phyloP scores from a whole-genome alignment of 2,329 filamentous ascomycete species.

The Diaporthe sp. region DNA sequence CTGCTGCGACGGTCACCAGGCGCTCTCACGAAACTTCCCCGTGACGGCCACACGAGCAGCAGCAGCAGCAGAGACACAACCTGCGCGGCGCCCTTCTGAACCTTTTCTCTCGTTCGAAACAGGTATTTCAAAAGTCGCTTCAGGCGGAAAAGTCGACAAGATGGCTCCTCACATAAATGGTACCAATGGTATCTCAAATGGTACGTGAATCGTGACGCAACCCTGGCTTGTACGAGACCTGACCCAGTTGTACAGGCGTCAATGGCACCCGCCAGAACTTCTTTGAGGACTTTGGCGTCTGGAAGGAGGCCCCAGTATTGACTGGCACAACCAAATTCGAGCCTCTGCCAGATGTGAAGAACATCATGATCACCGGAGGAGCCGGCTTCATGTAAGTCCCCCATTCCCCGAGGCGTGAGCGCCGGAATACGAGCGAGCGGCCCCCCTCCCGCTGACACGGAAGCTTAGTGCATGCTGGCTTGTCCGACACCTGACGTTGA shows the following conservation, averaged over 20 bases:
- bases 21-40: neutral
- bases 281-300: conserved; percentile 73
- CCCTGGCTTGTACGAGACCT: neutral
- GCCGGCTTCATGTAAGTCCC: conserved; percentile 84
- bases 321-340: conserved; percentile 78
- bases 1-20: conserved; percentile 5
- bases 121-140: neutral
- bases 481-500: conserved; percentile 80
- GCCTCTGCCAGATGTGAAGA: conserved; percentile 76
- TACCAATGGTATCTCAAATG: conserved; percentile 26
- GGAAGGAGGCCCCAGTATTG: conserved; percentile 79
- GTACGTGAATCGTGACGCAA: conserved; percentile 22
- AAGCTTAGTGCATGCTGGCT: conserved; percentile 80
- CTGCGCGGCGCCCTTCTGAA: neutral
- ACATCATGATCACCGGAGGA: conserved; percentile 87
- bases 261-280: conserved; percentile 54
- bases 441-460: conserved; percentile 40
- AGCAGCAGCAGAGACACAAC: neutral
- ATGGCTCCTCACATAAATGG: conserved; percentile 33
- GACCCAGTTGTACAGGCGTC: conserved; percentile 38
- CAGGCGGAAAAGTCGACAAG: neutral
- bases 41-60: conserved; percentile 28
- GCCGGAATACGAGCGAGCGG: neutral
- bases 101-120: neutral
- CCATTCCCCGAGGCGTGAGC: neutral